Evolutionary conservation across 257 asterid genomes (phyloP), one percentile per base, ranked within the genome.

Genomic region (Cinchona pubescens): DNA sequence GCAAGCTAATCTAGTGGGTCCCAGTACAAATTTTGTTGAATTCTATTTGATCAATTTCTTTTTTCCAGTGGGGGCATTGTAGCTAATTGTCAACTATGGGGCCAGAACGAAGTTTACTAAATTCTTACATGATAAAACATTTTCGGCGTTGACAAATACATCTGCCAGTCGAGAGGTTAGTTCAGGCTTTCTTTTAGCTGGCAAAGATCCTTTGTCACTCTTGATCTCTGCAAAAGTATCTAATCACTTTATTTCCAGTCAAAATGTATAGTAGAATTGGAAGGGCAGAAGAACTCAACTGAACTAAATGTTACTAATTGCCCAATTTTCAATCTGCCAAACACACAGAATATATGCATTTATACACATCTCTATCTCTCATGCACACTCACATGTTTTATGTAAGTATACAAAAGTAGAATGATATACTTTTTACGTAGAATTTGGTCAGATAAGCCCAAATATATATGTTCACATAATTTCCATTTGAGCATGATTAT

Each of bases 191-290:
- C 76, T 55, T 72, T 72, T 72, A 13, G 37, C 4, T 12, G 42
- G 40, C 67, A 72, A 19, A 38, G 67, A 38, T 25, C 67, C 76
- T 56, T 72, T 62, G 16, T 72, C 76, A 72, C 53, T 56, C 38
- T 71, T 34, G 53, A 56, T 64, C 40, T 56, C 76, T 72, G 76
- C 9, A 71, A 18, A n/a, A 37, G 6, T 23, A 72, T 14, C 13
- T 37, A 27, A 71, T 71, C 14, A 37, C 18, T 2, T 49, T n/a
- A n/a, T 29, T 32, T 56, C 19, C 27, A 11, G 25, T n/a, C 5
- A 14, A 65, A 19, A 11, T 0, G 7, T n/a, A 2, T 6, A 4
- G 16, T 42, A 42, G 32, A 25, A 12, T 1, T 25, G 40, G n/a
- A 72, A 11, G 3, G 7, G 25, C 19, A 21, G 11, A n/a, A 72